Conservation (phyloP, 257 asterid genomes). For the Handroanthus guayacan region DNA sequence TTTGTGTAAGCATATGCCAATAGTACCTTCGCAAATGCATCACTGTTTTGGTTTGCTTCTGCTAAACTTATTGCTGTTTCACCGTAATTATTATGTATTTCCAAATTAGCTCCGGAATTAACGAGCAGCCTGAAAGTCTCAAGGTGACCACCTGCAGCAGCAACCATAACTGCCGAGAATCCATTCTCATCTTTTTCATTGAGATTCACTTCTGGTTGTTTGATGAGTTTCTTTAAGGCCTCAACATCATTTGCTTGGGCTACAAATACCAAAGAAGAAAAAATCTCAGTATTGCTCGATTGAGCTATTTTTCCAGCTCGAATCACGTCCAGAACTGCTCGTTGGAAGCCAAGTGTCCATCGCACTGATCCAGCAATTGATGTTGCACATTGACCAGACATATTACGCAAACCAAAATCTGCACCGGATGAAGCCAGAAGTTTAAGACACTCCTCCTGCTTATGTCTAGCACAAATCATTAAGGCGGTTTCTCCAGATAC, state of each 20-base stretch:
- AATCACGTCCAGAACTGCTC: conserved; percentile 54
- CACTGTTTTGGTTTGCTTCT: conserved; percentile 56
- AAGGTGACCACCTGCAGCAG: conserved; percentile 58
- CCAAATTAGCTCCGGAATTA: conserved; percentile 62
- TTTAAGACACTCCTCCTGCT: conserved; percentile 58
- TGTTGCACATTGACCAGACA: conserved; percentile 45
- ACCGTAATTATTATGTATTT: conserved; percentile 49
- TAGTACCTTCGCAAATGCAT: conserved; percentile 55
- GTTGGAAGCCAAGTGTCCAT: conserved; percentile 60
- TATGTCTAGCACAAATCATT: conserved; percentile 59
- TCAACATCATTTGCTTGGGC: conserved; percentile 58
- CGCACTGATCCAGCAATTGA: conserved; percentile 50
- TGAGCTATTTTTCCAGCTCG: conserved; percentile 51
- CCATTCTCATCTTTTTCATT: conserved; percentile 64
- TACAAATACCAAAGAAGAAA: conserved; percentile 57
- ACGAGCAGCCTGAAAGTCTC: conserved; percentile 63
- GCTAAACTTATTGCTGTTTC: conserved; percentile 66
- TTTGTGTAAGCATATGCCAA: conserved; percentile 42
- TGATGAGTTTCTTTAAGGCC: conserved; percentile 53
- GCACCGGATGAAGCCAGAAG: conserved; percentile 66
- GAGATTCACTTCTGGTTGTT: conserved; percentile 50
- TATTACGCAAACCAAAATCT: conserved; percentile 58
- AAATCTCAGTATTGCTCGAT: conserved; percentile 53
- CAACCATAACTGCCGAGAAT: conserved; percentile 68
- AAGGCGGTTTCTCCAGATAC: conserved; percentile 67